Evolutionary conservation across 2,329 filamentous ascomycete species (phyloP), one percentile per base, ranked within the genome.

Genomic region (Stromatinia cepivora): DNA sequence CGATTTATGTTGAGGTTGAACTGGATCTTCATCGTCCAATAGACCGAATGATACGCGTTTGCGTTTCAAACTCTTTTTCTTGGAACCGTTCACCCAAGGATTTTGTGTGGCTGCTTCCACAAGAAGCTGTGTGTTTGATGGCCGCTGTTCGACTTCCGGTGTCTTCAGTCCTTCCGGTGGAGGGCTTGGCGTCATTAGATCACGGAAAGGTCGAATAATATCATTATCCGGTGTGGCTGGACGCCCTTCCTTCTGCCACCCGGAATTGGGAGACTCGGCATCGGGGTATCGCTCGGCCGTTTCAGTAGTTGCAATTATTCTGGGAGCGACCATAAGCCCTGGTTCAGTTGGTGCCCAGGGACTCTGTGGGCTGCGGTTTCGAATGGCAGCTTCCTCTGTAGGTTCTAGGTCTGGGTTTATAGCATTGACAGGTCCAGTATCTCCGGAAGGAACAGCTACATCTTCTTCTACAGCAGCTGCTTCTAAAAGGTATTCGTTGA

Each of bases 41-140:
- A 69, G 28, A n/a, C 71, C 72, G 68, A 78, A 78, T 22, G 76
- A 78, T 8, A 78, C 77, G 15, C 73, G 66, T 70, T 78, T 78
- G 31, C 61, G 61, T 22, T 71, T 72, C 20, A 65, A 52, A 58
- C 70, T 75, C 28, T 11, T 61, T 2, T 66, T 72, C 28, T 72
- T 74, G 4, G 65, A 59, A 13, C 45, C 71, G 28, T 66, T 72
- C 36, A 63, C 67, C 77, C 77, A 78, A 5, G 77, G 76, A 71
- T 78, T 78, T 6, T 64, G 70, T 7, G 69, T 71, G 13, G 74
- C 70, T 31, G 71, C 74, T 45, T 75, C 72, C 20, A 73, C 53
- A 20, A 76, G 72, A 62, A 71, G 57, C 66, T 77, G 76, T 6
- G 73, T 77, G 48, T 59, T 71, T 13, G 71, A 65, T 10, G 69